Conservation (phyloP, 2,329 filamentous ascomycete genomes). For the Blastomyces silverae region DNA sequence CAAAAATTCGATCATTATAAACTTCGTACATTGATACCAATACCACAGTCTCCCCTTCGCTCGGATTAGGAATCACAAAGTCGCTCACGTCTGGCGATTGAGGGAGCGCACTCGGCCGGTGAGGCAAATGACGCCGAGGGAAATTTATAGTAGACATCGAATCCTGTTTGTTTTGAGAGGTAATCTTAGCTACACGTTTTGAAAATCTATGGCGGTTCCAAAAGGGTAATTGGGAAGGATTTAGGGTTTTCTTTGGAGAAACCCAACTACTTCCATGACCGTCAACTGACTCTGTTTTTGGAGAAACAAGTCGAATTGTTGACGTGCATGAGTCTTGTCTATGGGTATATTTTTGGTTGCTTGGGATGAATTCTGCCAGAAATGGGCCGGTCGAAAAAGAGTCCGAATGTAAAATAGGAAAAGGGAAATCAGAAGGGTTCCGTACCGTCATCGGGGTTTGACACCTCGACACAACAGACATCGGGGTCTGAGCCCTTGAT, state of each 20-base stretch:
- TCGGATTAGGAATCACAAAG: constrained; percentile 60
- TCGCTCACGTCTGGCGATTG: constrained; percentile 67
- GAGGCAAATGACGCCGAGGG: constrained; percentile 55
- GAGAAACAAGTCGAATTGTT: constrained; percentile 17
- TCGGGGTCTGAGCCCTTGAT: constrained; percentile 62
- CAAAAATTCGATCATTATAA: constrained; percentile 96
- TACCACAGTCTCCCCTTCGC: constrained; percentile 72
- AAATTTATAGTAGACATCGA: constrained; percentile 50
- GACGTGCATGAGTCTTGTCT: constrained; percentile 15
- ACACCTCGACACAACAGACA: constrained; percentile 53
- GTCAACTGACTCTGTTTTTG: constrained; percentile 4
- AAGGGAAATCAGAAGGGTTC: constrained; percentile 31
- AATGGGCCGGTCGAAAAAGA: constrained; percentile 20
- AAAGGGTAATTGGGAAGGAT: constrained; percentile 26
- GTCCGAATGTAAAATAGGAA: constrained; percentile 22
- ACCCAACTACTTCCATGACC: constrained; percentile 8
- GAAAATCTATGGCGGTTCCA: constrained; percentile 26
- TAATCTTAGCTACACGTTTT: constrained; percentile 34
- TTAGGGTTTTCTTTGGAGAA: constrained; percentile 11
- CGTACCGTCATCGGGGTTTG: constrained; percentile 42
- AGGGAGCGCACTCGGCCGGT: constrained; percentile 64
- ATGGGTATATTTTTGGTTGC: constrained; percentile 17
- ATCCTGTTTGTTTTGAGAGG: constrained; percentile 46
- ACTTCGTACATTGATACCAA: constrained; percentile 98
- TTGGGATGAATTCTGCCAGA: constrained; percentile 17